Conservation (phyloP, 495 filamentous ascomycete species). For the Antarctomyces pellizariae region DNA sequence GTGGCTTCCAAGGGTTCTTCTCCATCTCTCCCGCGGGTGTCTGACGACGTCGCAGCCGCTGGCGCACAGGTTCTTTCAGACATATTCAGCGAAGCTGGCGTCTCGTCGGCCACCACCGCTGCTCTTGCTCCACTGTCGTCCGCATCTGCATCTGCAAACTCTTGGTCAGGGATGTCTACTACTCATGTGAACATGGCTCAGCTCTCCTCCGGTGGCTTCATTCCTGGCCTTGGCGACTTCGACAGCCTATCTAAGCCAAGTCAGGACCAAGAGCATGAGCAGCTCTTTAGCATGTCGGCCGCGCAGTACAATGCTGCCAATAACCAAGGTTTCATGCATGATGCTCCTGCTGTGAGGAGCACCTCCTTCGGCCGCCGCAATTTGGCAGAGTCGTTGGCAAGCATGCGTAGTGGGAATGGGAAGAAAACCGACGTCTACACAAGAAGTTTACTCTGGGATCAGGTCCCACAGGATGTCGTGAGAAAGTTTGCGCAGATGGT, state of each 20-base stretch:
- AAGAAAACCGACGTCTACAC: slow-evolving; percentile 75
- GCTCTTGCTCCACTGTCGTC: slow-evolving; percentile 25
- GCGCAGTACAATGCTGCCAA: slow-evolving; percentile 81
- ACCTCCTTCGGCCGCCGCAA: slow-evolving; percentile 37
- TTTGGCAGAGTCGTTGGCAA: slow-evolving; percentile 63
- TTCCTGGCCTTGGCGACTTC: slow-evolving; percentile 53
- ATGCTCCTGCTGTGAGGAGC: slow-evolving; percentile 19
- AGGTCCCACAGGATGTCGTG: slow-evolving; percentile 77
- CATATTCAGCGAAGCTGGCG: slow-evolving; percentile 61
- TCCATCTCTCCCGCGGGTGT: slow-evolving; percentile 56
- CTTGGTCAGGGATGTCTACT: slow-evolving; percentile 16
- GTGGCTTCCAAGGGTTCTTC: slow-evolving; percentile 65
- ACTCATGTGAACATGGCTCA: slow-evolving; percentile 25
- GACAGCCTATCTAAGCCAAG: slow-evolving; percentile 51
- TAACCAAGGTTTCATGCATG: slow-evolving; percentile 37
- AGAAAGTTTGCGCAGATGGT: slow-evolving; percentile 82
- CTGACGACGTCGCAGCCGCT: slow-evolving; percentile 80
- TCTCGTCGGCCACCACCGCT: slow-evolving; percentile 24
- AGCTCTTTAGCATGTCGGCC: slow-evolving; percentile 63
- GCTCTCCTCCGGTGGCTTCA: too few species aligned
- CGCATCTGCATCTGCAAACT: slow-evolving; percentile 19
- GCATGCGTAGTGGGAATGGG: slow-evolving; percentile 44
- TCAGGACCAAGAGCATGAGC: slow-evolving; percentile 71
- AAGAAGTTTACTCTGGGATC: slow-evolving; percentile 80
- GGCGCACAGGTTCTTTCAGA: slow-evolving; percentile 76